Conservation (phyloP, 805 yeast species). For the Nakazawaea anatomiae region DNA sequence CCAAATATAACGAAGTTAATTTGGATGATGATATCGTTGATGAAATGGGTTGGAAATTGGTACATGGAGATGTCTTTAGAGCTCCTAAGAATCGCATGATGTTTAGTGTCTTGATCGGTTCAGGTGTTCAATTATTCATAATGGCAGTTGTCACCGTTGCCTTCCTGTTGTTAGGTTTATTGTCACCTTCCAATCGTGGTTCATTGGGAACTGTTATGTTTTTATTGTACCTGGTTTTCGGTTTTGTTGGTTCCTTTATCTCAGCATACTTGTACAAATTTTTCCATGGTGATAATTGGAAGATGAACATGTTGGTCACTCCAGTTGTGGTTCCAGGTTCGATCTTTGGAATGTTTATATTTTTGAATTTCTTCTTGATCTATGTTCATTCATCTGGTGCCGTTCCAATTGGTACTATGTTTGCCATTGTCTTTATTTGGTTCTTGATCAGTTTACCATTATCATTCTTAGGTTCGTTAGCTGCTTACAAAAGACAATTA, state of each 20-base stretch:
- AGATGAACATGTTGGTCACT: conserved; percentile 72
- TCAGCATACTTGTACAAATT: conserved; percentile 82
- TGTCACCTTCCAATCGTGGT: conserved; percentile 94
- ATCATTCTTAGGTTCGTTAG: conserved; percentile 74
- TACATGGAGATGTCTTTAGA: conserved; percentile 93
- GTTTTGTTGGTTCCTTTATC: conserved; percentile 80
- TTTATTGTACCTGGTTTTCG: conserved; percentile 72
- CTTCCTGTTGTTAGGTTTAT: conserved; percentile 82
- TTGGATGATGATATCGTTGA: conserved; percentile 83
- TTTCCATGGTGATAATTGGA: conserved; percentile 92
- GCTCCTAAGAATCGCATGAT: conserved; percentile 67
- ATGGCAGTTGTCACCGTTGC: conserved; percentile 69
- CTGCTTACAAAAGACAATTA: conserved; percentile 56
- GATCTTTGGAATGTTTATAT: conserved; percentile 55
- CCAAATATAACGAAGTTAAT: conserved; percentile 83
- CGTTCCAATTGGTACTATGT: conserved; percentile 85
- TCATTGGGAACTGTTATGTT: conserved; percentile 88
- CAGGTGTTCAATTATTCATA: conserved; percentile 78
- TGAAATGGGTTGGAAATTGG: conserved; percentile 95
- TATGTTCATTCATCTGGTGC: conserved; percentile 86
- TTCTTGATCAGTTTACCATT: conserved; percentile 79
- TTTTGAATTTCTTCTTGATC: conserved; percentile 78
- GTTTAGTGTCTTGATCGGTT: conserved; percentile 77
- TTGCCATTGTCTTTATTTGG: conserved; percentile 81
- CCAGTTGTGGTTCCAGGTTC: conserved; percentile 84